Evolutionary conservation across 495 filamentous ascomycete genomes (phyloP).

Genomic region (Aspergillus asperescens): DNA sequence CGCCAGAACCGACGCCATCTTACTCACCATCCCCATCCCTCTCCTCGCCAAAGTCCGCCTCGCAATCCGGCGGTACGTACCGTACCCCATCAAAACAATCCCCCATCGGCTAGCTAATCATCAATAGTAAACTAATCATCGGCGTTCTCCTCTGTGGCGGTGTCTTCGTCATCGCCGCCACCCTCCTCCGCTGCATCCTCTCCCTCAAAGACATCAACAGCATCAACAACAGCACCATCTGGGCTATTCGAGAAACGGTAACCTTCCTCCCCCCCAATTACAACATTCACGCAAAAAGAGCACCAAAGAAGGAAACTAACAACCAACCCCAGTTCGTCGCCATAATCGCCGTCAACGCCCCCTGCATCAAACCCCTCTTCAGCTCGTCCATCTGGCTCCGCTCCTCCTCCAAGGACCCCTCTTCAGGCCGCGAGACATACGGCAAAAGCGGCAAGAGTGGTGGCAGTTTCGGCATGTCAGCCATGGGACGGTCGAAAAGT

Average conservation of each 20-base stretch:
- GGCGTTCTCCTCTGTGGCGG: conserved; percentile 21
- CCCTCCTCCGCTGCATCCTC: conserved; percentile 22
- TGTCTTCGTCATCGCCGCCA: conserved; percentile 21
- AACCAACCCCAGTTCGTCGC: conserved; percentile 19
- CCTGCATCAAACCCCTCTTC: conserved; percentile 23
- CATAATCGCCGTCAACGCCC: conserved; percentile 22
- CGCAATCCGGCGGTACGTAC: conserved; percentile 12
- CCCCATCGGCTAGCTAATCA: not conserved
- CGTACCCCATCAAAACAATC: not conserved
- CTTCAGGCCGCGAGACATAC: not conserved
- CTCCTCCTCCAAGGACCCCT: conserved; percentile 12
- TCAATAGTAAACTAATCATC: conserved; percentile 15
- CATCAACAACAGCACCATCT: conserved; percentile 20
- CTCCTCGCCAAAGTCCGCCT: conserved; percentile 18
- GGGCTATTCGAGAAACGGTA: conserved; percentile 26
- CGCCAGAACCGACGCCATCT: conserved; percentile 18
- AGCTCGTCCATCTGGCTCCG: conserved; percentile 12
- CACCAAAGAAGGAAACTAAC: not conserved
- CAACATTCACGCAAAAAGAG: not conserved
- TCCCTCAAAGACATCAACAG: conserved; percentile 18
- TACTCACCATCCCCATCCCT: conserved; percentile 19
- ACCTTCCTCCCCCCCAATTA: not conserved
- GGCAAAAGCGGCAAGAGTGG: not conserved
- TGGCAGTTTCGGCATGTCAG: conserved; percentile 9
- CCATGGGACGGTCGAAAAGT: conserved; percentile 5